These are phyloP conservation scores for Lupinus albus DNA, from an alignment of 306 rosid species.

Conservation along the genomic window DNA sequence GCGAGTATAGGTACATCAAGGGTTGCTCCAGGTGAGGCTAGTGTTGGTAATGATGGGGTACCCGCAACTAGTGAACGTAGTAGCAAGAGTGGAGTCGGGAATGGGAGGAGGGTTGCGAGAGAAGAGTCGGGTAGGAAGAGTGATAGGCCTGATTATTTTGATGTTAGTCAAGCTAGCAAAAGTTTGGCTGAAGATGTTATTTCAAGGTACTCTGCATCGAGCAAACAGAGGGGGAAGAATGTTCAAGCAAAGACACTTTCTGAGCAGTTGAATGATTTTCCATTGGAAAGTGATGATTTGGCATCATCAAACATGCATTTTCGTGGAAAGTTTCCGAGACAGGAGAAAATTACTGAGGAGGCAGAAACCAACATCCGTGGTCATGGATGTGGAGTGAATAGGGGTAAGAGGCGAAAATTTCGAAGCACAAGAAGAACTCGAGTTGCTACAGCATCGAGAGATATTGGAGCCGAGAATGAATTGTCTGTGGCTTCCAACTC, in stretches of 20 bases:
- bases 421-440: constrained; percentile 72
- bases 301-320: constrained; percentile 74
- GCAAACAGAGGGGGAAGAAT: constrained; percentile 71
- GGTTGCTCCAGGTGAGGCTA: constrained; percentile 71
- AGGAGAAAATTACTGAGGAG: constrained; percentile 58
- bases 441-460: constrained; percentile 69
- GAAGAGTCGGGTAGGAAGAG: constrained; percentile 74
- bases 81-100: constrained; percentile 64
- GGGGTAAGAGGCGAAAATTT: constrained; percentile 75
- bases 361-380: constrained; percentile 62
- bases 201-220: constrained; percentile 71
- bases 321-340: constrained; percentile 57
- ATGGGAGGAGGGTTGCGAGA: constrained; percentile 67
- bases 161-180: constrained; percentile 52
- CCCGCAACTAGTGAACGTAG: constrained; percentile 59
- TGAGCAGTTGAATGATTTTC: constrained; percentile 71
- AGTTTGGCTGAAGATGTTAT: constrained; percentile 55
- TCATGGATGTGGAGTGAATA: constrained; percentile 62
- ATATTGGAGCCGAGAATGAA: constrained; percentile 71
- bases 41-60: constrained; percentile 52
- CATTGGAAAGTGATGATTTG: constrained; percentile 78
- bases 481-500: constrained; percentile 91
- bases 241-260: constrained; percentile 68
- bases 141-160: constrained; percentile 60
- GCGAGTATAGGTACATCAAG: constrained; percentile 60